These are phyloP conservation scores for Panellus pusillus DNA, from an alignment of 768 basidiomycete genomes.

Conservation along the genomic window DNA sequence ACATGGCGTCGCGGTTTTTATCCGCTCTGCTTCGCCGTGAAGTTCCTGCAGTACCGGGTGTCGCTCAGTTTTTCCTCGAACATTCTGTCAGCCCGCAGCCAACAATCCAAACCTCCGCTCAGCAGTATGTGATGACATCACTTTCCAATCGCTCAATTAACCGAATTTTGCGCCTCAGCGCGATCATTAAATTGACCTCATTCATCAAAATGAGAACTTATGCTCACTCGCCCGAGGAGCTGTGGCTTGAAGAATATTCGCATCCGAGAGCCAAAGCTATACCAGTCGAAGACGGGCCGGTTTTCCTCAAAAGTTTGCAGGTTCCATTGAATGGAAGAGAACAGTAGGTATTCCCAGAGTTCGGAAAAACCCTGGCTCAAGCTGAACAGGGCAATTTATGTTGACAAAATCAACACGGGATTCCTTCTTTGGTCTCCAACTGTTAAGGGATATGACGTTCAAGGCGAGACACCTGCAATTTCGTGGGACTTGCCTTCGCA, in stretches of 20 bases:
- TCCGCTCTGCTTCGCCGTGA: slow-evolving; percentile 66
- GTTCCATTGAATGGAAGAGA: slow-evolving; percentile 34
- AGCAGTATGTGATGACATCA: slow-evolving; percentile 46
- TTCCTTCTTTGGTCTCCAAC: slow-evolving; percentile 73
- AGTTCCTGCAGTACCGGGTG: slow-evolving; percentile 46
- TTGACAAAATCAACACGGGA: slow-evolving; percentile 77
- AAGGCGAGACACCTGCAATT: slow-evolving; percentile 29
- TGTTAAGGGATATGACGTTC: slow-evolving; percentile 40
- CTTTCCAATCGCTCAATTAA: neutral
- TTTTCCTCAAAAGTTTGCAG: slow-evolving; percentile 50
- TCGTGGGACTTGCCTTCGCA: slow-evolving; percentile 57
- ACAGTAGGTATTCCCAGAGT: slow-evolving; percentile 30
- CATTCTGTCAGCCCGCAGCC: slow-evolving; percentile 73
- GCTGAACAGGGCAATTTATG: slow-evolving; percentile 41
- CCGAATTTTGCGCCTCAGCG: slow-evolving; percentile 43
- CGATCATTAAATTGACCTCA: slow-evolving; percentile 62
- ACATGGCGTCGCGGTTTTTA: slow-evolving; percentile 67
- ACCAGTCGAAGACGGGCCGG: slow-evolving; percentile 44
- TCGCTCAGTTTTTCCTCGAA: slow-evolving; percentile 63
- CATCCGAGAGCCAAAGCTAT: slow-evolving; percentile 58
- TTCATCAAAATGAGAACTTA: slow-evolving; percentile 79
- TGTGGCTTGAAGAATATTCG: slow-evolving; percentile 74
- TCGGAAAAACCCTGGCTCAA: neutral
- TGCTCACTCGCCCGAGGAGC: slow-evolving; percentile 57
- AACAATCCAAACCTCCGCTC: slow-evolving; percentile 61